Conservation (phyloP, 169 alveolate species). For the Eimeria sp. region DNA sequence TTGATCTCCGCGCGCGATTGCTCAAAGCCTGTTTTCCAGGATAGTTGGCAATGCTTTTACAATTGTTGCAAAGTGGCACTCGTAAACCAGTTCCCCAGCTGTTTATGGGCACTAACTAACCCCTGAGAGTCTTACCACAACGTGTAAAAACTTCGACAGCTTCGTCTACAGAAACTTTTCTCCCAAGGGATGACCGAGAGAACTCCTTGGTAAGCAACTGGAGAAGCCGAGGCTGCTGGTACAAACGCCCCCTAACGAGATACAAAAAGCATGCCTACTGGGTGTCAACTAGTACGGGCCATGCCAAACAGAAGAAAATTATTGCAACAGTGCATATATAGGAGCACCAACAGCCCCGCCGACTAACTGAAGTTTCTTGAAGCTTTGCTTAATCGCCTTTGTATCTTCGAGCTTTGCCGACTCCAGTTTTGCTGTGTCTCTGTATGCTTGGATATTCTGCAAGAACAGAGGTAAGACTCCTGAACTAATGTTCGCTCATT, state of each 20-base stretch:
- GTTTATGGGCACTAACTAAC: background rate
- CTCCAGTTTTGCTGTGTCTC: conserved; percentile 34
- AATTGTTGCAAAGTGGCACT: background rate
- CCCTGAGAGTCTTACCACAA: conserved; percentile 18
- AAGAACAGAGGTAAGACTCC: background rate
- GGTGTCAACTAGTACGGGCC: no score
- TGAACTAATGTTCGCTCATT: background rate
- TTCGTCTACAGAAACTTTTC: conserved; percentile 24
- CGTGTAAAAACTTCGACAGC: conserved; percentile 17
- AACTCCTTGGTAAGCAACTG: conserved; percentile 37
- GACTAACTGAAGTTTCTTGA: conserved; percentile 53
- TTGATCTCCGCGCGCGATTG: background rate
- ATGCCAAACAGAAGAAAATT: background rate
- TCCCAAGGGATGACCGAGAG: conserved; percentile 57
- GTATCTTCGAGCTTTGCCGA: conserved; percentile 25
- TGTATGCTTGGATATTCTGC: conserved; percentile 27
- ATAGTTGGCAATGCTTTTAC: background rate
- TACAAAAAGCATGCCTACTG: background rate
- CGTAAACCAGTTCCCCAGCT: background rate
- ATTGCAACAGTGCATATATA: background rate
- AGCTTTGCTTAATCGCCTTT: conserved; percentile 3
- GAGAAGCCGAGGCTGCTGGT: conserved; percentile 63
- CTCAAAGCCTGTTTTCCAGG: conserved; percentile 10
- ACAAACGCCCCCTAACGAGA: conserved; percentile 18
- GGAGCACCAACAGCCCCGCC: background rate